Evolutionary conservation across 2,329 filamentous ascomycete species (phyloP).

Genomic region (Cryphonectria naterciae): DNA sequence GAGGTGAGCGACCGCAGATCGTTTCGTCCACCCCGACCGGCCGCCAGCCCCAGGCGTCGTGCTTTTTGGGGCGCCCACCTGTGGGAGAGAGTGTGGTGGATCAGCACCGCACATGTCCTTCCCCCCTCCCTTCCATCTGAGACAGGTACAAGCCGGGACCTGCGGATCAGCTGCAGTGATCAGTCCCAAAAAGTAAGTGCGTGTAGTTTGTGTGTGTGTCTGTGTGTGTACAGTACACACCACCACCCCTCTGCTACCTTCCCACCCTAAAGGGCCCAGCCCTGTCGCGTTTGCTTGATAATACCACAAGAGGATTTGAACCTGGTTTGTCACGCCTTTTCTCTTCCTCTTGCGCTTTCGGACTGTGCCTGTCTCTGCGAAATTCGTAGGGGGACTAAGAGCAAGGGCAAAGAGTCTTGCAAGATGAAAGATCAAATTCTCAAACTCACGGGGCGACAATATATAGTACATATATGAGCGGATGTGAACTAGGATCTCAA

Average conservation of each 20-base stretch:
- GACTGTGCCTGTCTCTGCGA: background rate
- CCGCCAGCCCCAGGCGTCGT: background rate
- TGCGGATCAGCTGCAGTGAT: slow-evolving; percentile 15
- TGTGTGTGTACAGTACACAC: background rate
- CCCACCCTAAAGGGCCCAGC: background rate
- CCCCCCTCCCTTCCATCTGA: slow-evolving; percentile 7
- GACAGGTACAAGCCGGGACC: slow-evolving; percentile 23
- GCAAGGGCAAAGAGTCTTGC: background rate
- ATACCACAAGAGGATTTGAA: background rate
- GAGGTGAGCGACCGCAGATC: slow-evolving; percentile 14
- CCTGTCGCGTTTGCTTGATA: slow-evolving; percentile 8
- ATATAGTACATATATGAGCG: too few relatives aligned
- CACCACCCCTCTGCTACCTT: slow-evolving; percentile 13
- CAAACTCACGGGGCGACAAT: background rate
- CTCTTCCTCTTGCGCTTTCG: background rate
- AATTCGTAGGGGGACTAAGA: background rate
- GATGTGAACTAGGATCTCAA: background rate
- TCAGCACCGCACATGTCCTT: background rate
- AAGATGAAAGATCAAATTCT: background rate
- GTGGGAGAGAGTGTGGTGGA: background rate
- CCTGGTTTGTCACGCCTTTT: background rate
- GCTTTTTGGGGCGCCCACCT: background rate
- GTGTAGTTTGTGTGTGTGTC: background rate
- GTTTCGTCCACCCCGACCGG: slow-evolving; percentile 11
- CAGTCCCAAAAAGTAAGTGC: background rate